Evolutionary conservation across 352 stramenopile species (phyloP).

Genomic region (Globisporangium paroecandrum): DNA sequence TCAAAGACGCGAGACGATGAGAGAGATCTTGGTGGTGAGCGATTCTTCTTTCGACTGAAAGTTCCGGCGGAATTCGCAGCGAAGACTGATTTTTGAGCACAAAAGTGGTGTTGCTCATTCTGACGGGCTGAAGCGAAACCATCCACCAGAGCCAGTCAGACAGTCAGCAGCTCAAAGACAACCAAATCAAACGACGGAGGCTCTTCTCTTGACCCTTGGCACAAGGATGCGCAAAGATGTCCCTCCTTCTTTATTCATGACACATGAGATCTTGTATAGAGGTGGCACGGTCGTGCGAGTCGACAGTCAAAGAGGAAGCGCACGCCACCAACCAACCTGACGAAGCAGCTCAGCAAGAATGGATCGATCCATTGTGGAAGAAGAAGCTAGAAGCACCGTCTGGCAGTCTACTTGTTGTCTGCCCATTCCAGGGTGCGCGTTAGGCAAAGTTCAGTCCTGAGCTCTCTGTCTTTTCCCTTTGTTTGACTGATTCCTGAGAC

Average conservation of each 20-base stretch:
- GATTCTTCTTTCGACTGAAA: background rate
- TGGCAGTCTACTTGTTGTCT: background rate
- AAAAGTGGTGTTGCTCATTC: background rate
- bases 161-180: background rate
- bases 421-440: background rate
- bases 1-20: background rate
- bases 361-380: background rate
- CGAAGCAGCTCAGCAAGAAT: background rate
- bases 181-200: background rate
- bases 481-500: too few species aligned
- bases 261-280: background rate
- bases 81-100: background rate
- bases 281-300: background rate
- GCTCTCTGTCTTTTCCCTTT: background rate
- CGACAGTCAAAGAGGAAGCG: background rate
- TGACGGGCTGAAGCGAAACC: background rate
- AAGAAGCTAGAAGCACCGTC: background rate
- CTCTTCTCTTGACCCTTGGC: background rate
- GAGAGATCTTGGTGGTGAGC: background rate
- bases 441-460: background rate
- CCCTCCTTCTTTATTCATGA: background rate
- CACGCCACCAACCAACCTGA: background rate
- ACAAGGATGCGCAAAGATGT: background rate
- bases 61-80: background rate
- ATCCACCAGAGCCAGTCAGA: background rate